Conservation (phyloP, 352 stramenopile genomes). For the Pythium phragmitis region DNA sequence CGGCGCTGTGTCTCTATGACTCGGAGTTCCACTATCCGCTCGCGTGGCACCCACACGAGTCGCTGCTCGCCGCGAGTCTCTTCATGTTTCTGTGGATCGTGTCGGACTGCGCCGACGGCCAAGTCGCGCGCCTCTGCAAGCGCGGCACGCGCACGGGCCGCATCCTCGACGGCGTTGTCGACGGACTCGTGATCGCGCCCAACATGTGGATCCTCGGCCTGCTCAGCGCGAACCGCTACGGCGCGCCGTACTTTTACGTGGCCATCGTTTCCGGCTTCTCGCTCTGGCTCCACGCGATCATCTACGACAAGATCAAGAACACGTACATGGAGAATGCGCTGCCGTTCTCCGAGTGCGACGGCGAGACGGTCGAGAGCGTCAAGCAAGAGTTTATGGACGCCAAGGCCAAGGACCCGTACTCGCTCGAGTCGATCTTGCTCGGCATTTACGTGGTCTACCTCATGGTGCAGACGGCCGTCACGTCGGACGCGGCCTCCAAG, state of each 20-base stretch:
- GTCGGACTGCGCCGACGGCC: slow-evolving; percentile 81
- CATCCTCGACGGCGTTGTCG: slow-evolving; percentile 78
- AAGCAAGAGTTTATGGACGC: slow-evolving; percentile 62
- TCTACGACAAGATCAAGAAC: slow-evolving; percentile 89
- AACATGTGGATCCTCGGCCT: slow-evolving; percentile 67
- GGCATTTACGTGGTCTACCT: slow-evolving; percentile 82
- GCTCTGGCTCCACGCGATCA: slow-evolving; percentile 76
- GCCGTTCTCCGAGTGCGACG: slow-evolving; percentile 74
- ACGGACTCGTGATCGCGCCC: slow-evolving; percentile 70
- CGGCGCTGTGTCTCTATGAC: slow-evolving; percentile 74
- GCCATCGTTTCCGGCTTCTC: slow-evolving; percentile 62
- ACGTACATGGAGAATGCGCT: slow-evolving; percentile 86
- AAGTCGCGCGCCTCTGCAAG: slow-evolving; percentile 82
- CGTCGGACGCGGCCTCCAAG: slow-evolving; percentile 61
- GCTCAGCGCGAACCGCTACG: slow-evolving; percentile 60
- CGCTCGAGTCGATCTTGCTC: slow-evolving; percentile 69
- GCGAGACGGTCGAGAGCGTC: slow-evolving; percentile 79
- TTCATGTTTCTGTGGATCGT: slow-evolving; percentile 87
- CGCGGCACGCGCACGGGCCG: slow-evolving; percentile 75
- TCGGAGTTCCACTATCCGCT: slow-evolving; percentile 77
- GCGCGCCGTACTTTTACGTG: slow-evolving; percentile 46
- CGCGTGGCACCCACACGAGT: slow-evolving; percentile 53
- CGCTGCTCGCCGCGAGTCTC: slow-evolving; percentile 46
- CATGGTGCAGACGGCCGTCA: slow-evolving; percentile 58
- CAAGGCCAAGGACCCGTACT: slow-evolving; percentile 56